phyloP scores from a whole-genome alignment of 2,329 filamentous ascomycete species.

The Sporothrix luriei region DNA sequence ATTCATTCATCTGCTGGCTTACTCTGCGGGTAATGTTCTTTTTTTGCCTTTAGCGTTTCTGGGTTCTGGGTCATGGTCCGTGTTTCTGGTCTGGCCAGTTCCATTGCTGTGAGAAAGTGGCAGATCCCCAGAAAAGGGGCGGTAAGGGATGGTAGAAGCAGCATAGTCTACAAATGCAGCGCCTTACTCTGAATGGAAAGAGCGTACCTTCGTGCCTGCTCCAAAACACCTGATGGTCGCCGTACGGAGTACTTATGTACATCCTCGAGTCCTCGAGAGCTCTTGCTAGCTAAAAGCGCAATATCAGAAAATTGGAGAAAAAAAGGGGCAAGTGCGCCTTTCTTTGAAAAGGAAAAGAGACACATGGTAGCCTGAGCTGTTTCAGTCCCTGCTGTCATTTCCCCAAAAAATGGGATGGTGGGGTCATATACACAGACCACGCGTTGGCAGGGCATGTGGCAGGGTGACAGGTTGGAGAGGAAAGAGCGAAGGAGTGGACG shows the following conservation, averaged over 20 bases:
- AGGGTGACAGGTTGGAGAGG: conserved; percentile 2
- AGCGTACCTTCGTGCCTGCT: background rate
- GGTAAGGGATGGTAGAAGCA: background rate
- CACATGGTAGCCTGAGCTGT: background rate
- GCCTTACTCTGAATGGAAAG: background rate
- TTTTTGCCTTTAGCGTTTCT: background rate
- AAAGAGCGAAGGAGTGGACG: background rate
- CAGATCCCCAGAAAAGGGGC: background rate
- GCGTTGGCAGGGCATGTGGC: too few species aligned
- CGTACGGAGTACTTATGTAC: background rate
- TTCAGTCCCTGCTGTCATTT: conserved; percentile 15
- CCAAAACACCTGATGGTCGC: background rate
- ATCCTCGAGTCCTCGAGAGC: background rate
- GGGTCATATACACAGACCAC: conserved; percentile 14
- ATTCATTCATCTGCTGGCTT: conserved; percentile 8
- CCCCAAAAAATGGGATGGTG: conserved; percentile 18
- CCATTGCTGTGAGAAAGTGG: background rate
- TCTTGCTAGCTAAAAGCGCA: background rate
- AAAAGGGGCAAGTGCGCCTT: conserved; percentile 15
- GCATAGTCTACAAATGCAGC: background rate
- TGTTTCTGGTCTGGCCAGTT: background rate
- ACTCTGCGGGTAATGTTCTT: background rate
- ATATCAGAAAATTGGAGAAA: background rate
- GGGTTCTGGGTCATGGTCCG: background rate
- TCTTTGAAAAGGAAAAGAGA: conserved; percentile 2